Evolutionary conservation across 805 yeast genomes (phyloP).

Genomic region (Soucietia sequanensis): DNA sequence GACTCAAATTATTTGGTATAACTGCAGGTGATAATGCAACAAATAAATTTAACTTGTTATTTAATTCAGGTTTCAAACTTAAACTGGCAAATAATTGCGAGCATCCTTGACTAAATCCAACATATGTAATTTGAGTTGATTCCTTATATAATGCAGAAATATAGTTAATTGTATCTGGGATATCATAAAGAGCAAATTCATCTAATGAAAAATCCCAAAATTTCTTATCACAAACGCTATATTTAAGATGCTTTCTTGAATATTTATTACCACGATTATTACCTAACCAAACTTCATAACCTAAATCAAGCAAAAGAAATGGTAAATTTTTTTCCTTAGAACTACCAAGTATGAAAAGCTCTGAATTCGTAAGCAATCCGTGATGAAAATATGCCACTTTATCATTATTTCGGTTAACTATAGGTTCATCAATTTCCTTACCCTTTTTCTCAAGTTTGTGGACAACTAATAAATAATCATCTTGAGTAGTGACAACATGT

Average conservation of each 20-base stretch:
- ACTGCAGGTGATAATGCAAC: slow-evolving; percentile 31
- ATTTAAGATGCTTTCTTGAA: slow-evolving; percentile 27
- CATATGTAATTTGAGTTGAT: slow-evolving; percentile 18
- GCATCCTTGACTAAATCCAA: slow-evolving; percentile 33
- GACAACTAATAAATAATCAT: slow-evolving; percentile 25
- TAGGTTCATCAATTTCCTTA: too few species aligned
- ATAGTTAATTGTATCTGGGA: slow-evolving; percentile 25
- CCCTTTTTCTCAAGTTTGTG: slow-evolving; percentile 24
- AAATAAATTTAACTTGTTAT: slow-evolving; percentile 19
- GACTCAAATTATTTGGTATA: slow-evolving; percentile 22
- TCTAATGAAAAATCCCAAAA: slow-evolving; percentile 34
- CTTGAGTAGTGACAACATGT: slow-evolving; percentile 29
- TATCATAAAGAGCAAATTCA: slow-evolving; percentile 30
- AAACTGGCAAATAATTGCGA: slow-evolving; percentile 31
- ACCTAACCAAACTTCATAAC: slow-evolving; percentile 26
- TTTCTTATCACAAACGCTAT: slow-evolving; percentile 18
- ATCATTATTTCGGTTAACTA: slow-evolving; percentile 13
- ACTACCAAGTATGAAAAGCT: slow-evolving; percentile 34
- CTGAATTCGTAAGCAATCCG: slow-evolving; percentile 30
- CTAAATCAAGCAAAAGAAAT: slow-evolving; percentile 17
- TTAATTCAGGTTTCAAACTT: slow-evolving; percentile 23
- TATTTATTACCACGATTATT: slow-evolving; percentile 28
- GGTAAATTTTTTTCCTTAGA: slow-evolving; percentile 21
- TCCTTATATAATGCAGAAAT: slow-evolving; percentile 16
- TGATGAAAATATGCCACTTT: slow-evolving; percentile 38